phyloP scores from a whole-genome alignment of 1,284 basidiomycete genomes.

The Leccinum angustisporum region DNA sequence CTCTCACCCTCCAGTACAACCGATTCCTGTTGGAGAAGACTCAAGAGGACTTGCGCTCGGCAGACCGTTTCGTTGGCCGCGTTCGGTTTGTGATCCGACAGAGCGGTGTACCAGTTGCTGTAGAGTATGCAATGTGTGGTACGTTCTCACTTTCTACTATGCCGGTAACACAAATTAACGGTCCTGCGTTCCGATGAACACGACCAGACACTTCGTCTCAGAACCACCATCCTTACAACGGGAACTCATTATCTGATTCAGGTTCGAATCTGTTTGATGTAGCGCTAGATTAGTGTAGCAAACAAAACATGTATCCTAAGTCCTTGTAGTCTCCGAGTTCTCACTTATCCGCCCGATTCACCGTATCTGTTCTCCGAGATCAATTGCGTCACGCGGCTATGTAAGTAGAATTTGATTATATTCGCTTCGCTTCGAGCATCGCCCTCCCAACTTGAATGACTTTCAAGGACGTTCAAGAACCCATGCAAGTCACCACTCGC shows the following conservation, averaged over 20 bases:
- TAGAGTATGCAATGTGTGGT: not conserved
- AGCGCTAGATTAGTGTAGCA: not conserved
- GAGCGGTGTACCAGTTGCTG: not conserved
- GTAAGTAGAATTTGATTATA: too few species aligned
- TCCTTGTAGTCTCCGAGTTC: too few species aligned
- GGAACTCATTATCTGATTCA: not conserved
- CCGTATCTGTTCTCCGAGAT: too few species aligned
- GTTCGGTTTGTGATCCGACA: not conserved
- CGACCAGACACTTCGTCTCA: not conserved
- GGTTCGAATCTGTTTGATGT: not conserved
- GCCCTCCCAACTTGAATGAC: too few species aligned
- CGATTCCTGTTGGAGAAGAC: not conserved
- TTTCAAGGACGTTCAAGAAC: too few species aligned
- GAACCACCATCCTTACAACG: not conserved
- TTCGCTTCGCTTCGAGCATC: too few species aligned
- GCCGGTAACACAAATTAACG: not conserved
- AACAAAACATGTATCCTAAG: not conserved
- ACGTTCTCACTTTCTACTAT: not conserved
- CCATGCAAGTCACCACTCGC: too few species aligned
- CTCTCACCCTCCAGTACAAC: not conserved
- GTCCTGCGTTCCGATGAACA: not conserved
- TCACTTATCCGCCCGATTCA: too few species aligned
- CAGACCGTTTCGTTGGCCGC: not conserved
- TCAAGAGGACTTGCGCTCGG: not conserved
- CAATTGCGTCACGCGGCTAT: too few species aligned